Evolutionary conservation across 768 basidiomycete genomes (phyloP).

Genomic region (Megacollybia marginata): DNA sequence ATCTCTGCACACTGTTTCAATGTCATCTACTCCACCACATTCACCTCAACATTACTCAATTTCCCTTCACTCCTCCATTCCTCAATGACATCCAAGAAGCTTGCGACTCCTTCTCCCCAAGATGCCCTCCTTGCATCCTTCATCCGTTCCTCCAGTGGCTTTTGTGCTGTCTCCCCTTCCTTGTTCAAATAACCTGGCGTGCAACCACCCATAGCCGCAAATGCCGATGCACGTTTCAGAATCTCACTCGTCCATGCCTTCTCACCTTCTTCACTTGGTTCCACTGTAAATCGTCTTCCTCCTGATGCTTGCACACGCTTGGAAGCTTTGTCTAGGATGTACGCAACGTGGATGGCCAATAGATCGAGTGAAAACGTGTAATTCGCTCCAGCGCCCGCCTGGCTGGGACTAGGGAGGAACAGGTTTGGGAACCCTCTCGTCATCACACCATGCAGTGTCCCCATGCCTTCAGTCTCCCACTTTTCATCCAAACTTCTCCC

Average conservation of each 20-base stretch:
- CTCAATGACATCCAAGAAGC: too few species aligned
- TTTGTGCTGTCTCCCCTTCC: background rate
- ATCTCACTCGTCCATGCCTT: background rate
- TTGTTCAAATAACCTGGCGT: background rate
- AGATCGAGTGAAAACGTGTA: constrained; percentile 1
- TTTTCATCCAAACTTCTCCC: background rate
- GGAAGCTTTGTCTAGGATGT: background rate
- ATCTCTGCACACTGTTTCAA: too few species aligned
- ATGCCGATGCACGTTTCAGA: background rate
- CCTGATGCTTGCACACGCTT: background rate
- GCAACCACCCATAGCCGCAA: background rate
- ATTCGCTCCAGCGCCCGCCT: constrained; percentile 4
- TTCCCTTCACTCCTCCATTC: too few species aligned
- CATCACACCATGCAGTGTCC: constrained; percentile 8
- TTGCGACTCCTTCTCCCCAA: too few species aligned
- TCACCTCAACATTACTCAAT: too few species aligned
- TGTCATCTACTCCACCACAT: too few species aligned
- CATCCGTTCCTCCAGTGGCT: background rate
- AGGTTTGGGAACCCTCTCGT: constrained; percentile 10
- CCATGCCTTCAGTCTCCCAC: background rate
- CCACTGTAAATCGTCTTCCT: background rate
- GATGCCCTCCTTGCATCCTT: too few species aligned
- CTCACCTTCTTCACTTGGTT: background rate
- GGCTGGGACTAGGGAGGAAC: constrained; percentile 5
- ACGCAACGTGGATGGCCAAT: constrained; percentile 4